Evolutionary conservation across 108 stramenopile genomes (phyloP), one percentile per base, ranked within the genome.

Genomic region (Nannochloropsis gaditana): DNA sequence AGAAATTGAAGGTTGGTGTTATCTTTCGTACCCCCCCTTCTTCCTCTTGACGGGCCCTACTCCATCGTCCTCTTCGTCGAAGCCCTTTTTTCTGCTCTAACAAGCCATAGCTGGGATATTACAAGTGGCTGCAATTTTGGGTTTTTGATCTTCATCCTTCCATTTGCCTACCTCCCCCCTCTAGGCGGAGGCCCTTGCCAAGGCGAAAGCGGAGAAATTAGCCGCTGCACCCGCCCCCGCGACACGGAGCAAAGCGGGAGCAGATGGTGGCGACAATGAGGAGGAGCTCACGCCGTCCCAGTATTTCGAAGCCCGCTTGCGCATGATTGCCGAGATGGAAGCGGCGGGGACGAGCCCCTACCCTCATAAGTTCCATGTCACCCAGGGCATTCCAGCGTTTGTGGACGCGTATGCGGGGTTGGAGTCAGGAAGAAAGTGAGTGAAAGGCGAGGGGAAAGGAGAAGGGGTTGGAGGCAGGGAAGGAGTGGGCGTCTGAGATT

Each of bases 301-400:
- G 85, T 98, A 96, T 93, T 94, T 94, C 87, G 94, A 94, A 45
- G 97, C 97, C 87, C 95, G 98, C 83, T 90, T 93, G 86, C 84
- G 86, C 44, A 91, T 93, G 10, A 89, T 98, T 42, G 92, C 91
- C 41, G 91, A 92, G 82, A 89, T 97, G 86, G 93, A 97, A 86
- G 90, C 89, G 88, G 89, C 80, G 21, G 99, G 97, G 9, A 84
- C 82, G 79, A 95, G 94, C 88, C 94, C 97, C n/a, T 99, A 97
- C 88, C 99, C 99, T 2, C 97, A 99, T 95, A 99, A 99, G 93
- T 99, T 98, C 88, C 91, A 93, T 80, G 95, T 95, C 0, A 92
- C 93, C 83, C 93, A 91, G 83, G 92, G 95, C 80, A 86, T 98
- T 83, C 96, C 97, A 15, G 97, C 97, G 83, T 99, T 94, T 85